phyloP scores from a whole-genome alignment of 2,329 filamentous ascomycete genomes.

The Fusarium sp. region DNA sequence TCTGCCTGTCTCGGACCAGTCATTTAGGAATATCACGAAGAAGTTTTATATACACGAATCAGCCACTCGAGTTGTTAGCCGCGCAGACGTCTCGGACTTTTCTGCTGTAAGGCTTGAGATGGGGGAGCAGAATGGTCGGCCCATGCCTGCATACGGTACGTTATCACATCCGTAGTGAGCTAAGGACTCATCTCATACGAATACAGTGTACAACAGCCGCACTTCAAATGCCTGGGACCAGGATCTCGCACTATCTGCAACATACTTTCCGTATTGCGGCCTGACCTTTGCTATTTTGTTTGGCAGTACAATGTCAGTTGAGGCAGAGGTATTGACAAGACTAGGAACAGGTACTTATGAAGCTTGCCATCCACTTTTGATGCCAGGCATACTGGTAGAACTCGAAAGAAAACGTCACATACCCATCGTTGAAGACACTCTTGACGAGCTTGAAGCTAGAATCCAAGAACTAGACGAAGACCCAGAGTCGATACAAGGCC shows the following conservation, averaged over 20 bases:
- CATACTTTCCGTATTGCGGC: constrained; percentile 9
- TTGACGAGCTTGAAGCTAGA: constrained; percentile 1
- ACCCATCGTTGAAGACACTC: not conserved
- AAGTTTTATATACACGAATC: constrained; percentile 8
- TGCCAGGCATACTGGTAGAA: constrained; percentile 12
- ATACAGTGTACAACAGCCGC: constrained; percentile 17
- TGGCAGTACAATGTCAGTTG: constrained; percentile 13
- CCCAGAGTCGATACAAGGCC: not conserved
- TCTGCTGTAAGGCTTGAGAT: constrained; percentile 9
- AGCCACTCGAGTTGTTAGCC: constrained; percentile 3
- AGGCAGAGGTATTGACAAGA: constrained; percentile 6
- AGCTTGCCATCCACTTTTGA: constrained; percentile 7
- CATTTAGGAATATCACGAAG: not conserved
- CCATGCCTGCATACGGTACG: constrained; percentile 8
- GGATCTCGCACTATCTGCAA: constrained; percentile 13
- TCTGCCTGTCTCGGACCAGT: constrained; percentile 1
- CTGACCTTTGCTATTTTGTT: constrained; percentile 20
- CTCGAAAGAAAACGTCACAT: constrained; percentile 16
- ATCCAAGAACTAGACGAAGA: not conserved
- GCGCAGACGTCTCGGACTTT: constrained; percentile 13
- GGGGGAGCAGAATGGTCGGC: not conserved
- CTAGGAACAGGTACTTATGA: not conserved
- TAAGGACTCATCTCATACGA: not conserved
- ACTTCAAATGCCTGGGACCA: constrained; percentile 18
- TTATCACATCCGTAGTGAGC: too few species aligned